Percentiles rank a stretch among this genome's conserved stretches.
Conservation (phyloP, 176 grass and related monocot genomes). For the Avena sativa region DNA sequence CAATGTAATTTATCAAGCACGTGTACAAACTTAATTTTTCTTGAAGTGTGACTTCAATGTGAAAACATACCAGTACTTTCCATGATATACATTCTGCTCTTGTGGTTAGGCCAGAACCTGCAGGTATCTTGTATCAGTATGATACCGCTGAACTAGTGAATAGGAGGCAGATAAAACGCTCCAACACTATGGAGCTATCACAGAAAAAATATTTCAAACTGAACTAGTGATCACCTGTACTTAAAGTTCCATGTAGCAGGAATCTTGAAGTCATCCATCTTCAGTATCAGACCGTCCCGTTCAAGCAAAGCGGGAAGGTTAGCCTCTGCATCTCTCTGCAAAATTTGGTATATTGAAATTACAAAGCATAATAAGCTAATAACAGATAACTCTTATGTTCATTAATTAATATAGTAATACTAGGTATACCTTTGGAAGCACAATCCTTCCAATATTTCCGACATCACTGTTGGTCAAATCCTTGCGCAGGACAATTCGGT, state of each 20-base stretch:
- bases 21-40: neutral
- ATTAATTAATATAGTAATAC: slow-evolving; percentile 27
- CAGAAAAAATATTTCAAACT: neutral
- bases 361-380: neutral
- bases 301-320: slow-evolving; percentile 76
- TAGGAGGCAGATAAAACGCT: slow-evolving; percentile 14
- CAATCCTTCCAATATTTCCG: slow-evolving; percentile 84
- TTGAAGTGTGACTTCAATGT: neutral
- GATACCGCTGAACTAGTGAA: neutral
- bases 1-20: slow-evolving; percentile 16
- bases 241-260: slow-evolving; percentile 82
- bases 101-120: slow-evolving; percentile 98
- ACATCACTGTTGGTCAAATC: slow-evolving; percentile 94
- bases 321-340: slow-evolving; percentile 82
- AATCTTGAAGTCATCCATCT: slow-evolving; percentile 77
- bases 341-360: slow-evolving; percentile 40
- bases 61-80: slow-evolving; percentile 63
- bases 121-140: slow-evolving; percentile 29
- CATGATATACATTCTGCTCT: slow-evolving; percentile 87
- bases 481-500: slow-evolving; percentile 57
- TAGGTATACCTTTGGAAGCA: slow-evolving; percentile 74
- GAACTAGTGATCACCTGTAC: slow-evolving; percentile 62
- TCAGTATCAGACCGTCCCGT: slow-evolving; percentile 65
- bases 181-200: neutral
- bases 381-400: neutral